Evolutionary conservation across 2,329 filamentous ascomycete species (phyloP).

Genomic region (Epichloe sibirici): DNA sequence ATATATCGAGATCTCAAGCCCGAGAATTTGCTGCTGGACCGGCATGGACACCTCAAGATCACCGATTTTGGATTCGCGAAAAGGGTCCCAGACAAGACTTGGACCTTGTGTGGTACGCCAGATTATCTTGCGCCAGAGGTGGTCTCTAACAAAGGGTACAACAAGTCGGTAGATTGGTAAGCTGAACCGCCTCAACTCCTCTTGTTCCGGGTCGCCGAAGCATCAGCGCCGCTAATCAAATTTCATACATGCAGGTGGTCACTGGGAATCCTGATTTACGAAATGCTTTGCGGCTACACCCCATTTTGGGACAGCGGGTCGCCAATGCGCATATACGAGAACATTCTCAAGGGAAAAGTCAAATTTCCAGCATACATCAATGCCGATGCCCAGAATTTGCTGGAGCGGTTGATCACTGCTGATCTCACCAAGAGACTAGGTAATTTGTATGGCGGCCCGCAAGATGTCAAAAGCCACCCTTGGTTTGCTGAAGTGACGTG

Average conservation of each 20-base stretch:
- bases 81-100: constrained; percentile 95
- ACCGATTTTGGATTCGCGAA: constrained; percentile 99
- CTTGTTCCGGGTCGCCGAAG: neutral
- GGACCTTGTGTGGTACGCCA: constrained; percentile 94
- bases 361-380: constrained; percentile 97
- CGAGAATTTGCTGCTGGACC: constrained; percentile 82
- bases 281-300: constrained; percentile 98
- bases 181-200: constrained; percentile 20
- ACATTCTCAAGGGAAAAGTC: constrained; percentile 88
- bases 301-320: constrained; percentile 98
- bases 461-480: constrained; percentile 87
- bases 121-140: constrained; percentile 97
- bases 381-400: constrained; percentile 81
- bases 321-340: constrained; percentile 99
- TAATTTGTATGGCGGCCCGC: constrained; percentile 80
- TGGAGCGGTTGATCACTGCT: constrained; percentile 84
- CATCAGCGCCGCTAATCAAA: neutral
- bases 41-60: constrained; percentile 91
- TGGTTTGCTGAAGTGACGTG: constrained; percentile 98
- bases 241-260: constrained; percentile 62
- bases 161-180: constrained; percentile 98
- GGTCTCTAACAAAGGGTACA: constrained; percentile 98
- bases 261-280: constrained; percentile 93
- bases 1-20: constrained; percentile 97
- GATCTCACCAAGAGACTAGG: constrained; percentile 92